These are phyloP conservation scores for Pseudogymnoascus sp. DNA, from an alignment of 2,329 filamentous ascomycete genomes.

Conservation along the genomic window DNA sequence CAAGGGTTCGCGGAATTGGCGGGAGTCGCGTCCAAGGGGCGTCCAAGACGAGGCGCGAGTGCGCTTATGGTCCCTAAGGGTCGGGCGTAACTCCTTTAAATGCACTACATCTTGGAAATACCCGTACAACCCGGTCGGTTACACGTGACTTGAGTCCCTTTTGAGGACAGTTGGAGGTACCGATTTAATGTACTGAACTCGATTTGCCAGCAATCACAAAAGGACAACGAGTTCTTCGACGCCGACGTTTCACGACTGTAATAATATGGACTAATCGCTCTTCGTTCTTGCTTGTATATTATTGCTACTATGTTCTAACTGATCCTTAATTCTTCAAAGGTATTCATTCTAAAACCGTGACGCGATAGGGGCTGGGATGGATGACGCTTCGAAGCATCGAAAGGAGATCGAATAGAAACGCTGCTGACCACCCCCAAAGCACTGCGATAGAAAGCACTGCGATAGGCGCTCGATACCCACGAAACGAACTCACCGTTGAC, in stretches of 20 bases:
- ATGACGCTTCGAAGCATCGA: slow-evolving; percentile 1
- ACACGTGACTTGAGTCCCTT: not conserved
- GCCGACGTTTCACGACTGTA: slow-evolving; percentile 2
- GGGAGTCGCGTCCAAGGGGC: not conserved
- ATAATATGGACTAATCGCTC: slow-evolving; percentile 4
- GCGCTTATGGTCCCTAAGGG: not conserved
- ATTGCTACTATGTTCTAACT: not conserved
- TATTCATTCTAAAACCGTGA: not conserved
- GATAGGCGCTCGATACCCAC: not conserved
- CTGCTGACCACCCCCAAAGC: not conserved
- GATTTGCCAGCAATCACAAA: slow-evolving; percentile 4
- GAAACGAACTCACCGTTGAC: not conserved
- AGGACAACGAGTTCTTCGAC: slow-evolving; percentile 7
- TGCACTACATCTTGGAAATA: not conserved
- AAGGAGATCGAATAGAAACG: not conserved
- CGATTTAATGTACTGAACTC: not conserved
- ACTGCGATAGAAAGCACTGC: not conserved
- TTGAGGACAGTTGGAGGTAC: slow-evolving; percentile 6
- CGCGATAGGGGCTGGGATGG: slow-evolving; percentile 5
- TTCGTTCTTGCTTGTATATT: slow-evolving; percentile 5
- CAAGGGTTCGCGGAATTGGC: not conserved
- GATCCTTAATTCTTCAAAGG: slow-evolving; percentile 3
- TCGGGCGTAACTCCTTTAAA: slow-evolving; percentile 3
- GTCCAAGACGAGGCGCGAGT: not conserved
- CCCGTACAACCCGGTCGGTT: not conserved